phyloP scores from a whole-genome alignment of 257 asterid genomes.

The Fraxinus excelsior region DNA sequence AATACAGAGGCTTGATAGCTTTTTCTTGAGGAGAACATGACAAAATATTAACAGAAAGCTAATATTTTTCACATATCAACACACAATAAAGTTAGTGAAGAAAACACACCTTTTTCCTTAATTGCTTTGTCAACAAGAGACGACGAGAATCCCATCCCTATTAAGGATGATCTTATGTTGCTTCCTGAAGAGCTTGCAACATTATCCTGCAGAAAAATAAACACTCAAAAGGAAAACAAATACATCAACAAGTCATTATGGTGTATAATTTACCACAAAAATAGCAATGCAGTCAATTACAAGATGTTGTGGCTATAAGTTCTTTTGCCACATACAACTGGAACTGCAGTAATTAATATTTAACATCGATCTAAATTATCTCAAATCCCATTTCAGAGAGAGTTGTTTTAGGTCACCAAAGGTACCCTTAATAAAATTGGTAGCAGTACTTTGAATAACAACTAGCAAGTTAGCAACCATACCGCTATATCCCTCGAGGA shows the following conservation, averaged over 20 bases:
- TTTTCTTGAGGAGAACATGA: too few relatives aligned
- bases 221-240: constrained; percentile 14
- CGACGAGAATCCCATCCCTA: constrained; percentile 85
- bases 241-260: constrained; percentile 1
- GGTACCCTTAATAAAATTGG: neutral
- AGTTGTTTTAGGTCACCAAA: neutral
- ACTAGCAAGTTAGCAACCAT: constrained; percentile 23
- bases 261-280: constrained; percentile 5
- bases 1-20: neutral
- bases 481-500: constrained; percentile 42
- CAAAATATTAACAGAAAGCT: too few relatives aligned
- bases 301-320: neutral
- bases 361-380: neutral
- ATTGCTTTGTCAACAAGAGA: constrained; percentile 76
- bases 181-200: constrained; percentile 78
- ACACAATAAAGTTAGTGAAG: neutral
- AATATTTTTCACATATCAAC: too few relatives aligned
- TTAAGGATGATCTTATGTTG: constrained; percentile 63
- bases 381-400: neutral
- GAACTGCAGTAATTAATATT: neutral
- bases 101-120: constrained; percentile 59
- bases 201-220: constrained; percentile 45
- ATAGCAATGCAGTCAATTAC: constrained; percentile 8
- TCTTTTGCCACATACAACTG: neutral
- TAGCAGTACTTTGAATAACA: neutral